Percentiles rank a stretch among this genome's conserved stretches.
Conservation (phyloP, 495 filamentous ascomycete genomes). For the Apodospora peruviana region DNA sequence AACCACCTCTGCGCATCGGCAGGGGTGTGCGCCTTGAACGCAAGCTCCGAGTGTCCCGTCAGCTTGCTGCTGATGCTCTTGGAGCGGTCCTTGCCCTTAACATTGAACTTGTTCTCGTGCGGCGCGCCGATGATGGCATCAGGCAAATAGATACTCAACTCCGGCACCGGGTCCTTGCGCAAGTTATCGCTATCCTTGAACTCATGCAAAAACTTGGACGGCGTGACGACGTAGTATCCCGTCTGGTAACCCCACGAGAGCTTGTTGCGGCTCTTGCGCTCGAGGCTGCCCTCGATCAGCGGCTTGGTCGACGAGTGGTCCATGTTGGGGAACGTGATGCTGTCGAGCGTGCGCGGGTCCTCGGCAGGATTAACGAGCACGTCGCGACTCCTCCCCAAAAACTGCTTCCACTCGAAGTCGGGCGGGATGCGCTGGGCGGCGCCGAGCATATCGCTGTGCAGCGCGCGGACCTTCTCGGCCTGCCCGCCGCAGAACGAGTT, state of each 20-base stretch:
- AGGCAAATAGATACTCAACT: slow-evolving; percentile 85
- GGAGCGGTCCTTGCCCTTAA: slow-evolving; percentile 85
- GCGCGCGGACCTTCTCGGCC: slow-evolving; percentile 67
- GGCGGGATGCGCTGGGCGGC: slow-evolving; percentile 72
- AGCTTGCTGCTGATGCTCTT: slow-evolving; percentile 47
- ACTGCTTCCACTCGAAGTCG: slow-evolving; percentile 92
- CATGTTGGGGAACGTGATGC: slow-evolving; percentile 82
- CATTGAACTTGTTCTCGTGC: slow-evolving; percentile 76
- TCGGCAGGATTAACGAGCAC: slow-evolving; percentile 75
- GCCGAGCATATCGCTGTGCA: slow-evolving; percentile 78
- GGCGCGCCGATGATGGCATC: slow-evolving; percentile 77
- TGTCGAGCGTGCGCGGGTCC: slow-evolving; percentile 62
- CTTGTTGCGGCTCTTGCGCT: slow-evolving; percentile 78
- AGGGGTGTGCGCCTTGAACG: slow-evolving; percentile 62
- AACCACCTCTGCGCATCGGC: slow-evolving; percentile 78
- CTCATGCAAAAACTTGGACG: slow-evolving; percentile 82
- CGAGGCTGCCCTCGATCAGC: slow-evolving; percentile 78
- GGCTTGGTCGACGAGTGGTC: slow-evolving; percentile 73
- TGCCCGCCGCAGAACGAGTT: slow-evolving; percentile 70
- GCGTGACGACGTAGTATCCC: slow-evolving; percentile 84
- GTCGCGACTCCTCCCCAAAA: slow-evolving; percentile 60
- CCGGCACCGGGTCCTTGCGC: slow-evolving; percentile 72
- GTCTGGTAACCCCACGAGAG: slow-evolving; percentile 69
- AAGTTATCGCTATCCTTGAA: slow-evolving; percentile 91
- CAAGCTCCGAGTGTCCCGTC: slow-evolving; percentile 45